These are phyloP conservation scores for Phoma sp. DNA, from an alignment of 2,329 filamentous ascomycete genomes.

Conservation along the genomic window DNA sequence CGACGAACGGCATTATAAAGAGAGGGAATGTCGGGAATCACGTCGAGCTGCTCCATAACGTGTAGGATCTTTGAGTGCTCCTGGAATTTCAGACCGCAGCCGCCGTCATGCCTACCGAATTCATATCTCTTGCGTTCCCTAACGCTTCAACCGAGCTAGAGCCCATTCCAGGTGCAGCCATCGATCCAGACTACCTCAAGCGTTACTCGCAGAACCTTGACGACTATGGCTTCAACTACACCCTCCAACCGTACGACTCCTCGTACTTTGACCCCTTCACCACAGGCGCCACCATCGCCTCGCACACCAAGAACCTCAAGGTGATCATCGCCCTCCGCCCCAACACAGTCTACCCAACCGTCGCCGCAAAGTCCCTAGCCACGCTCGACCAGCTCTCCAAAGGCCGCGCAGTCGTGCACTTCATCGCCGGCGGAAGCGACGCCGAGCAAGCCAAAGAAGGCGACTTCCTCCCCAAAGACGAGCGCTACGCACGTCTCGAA, in stretches of 20 bases:
- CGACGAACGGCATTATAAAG: slow-evolving; percentile 7
- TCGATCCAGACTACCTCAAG: slow-evolving; percentile 63
- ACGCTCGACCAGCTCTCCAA: slow-evolving; percentile 66
- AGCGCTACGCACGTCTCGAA: slow-evolving; percentile 65
- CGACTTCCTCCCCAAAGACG: slow-evolving; percentile 64
- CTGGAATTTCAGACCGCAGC: neutral
- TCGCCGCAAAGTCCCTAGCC: slow-evolving; percentile 66
- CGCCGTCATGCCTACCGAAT: slow-evolving; percentile 51
- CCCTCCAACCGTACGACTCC: slow-evolving; percentile 65
- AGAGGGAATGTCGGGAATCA: neutral
- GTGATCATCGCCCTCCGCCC: slow-evolving; percentile 67
- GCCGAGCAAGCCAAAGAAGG: slow-evolving; percentile 66
- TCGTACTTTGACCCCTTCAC: slow-evolving; percentile 64
- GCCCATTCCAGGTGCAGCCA: slow-evolving; percentile 58
- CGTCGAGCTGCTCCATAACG: neutral
- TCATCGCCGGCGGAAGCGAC: slow-evolving; percentile 68
- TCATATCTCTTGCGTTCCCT: slow-evolving; percentile 65
- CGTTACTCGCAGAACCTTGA: slow-evolving; percentile 65
- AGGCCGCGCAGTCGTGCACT: slow-evolving; percentile 66
- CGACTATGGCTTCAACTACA: slow-evolving; percentile 68
- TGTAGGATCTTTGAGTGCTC: neutral
- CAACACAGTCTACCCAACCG: slow-evolving; percentile 68
- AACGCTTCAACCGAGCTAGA: slow-evolving; percentile 64
- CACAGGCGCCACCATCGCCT: slow-evolving; percentile 63
- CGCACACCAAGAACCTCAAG: slow-evolving; percentile 65